These are phyloP conservation scores for Globisporangium barbulae DNA, from an alignment of 352 stramenopile species.

Conservation along the genomic window DNA sequence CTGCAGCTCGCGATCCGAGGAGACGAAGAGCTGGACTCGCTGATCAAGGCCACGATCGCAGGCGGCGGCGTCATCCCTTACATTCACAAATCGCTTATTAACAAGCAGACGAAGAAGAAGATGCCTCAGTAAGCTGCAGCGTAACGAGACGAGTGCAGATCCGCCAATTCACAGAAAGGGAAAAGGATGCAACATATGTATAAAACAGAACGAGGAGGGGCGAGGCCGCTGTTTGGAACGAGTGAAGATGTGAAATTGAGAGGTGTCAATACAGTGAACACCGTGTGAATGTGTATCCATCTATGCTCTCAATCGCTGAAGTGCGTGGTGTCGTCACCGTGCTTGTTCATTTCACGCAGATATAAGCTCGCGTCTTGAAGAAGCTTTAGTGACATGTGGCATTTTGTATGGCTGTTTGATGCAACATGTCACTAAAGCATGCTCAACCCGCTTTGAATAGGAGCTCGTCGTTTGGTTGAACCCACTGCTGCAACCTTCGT, in stretches of 20 bases:
- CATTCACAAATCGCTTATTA: constrained; percentile 99
- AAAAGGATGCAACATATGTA: constrained; percentile 14
- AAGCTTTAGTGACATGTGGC: neutral
- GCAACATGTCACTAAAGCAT: neutral
- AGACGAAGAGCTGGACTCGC: constrained; percentile 98
- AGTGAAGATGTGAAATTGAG: constrained; percentile 2
- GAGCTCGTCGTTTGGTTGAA: constrained; percentile 4
- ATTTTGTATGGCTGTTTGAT: neutral
- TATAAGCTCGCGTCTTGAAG: neutral
- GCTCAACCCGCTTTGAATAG: neutral
- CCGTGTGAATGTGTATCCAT: constrained; percentile 2
- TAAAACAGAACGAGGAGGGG: constrained; percentile 11
- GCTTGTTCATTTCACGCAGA: neutral
- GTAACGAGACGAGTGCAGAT: neutral
- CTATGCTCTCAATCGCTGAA: neutral
- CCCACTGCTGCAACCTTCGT: constrained; percentile 1
- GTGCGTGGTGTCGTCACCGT: neutral
- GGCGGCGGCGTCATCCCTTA: constrained; percentile 99
- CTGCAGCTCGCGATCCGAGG: constrained; percentile 99
- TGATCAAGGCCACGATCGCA: constrained; percentile 99
- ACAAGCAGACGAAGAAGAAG: constrained; percentile 94
- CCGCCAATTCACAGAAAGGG: neutral
- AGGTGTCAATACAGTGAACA: constrained; percentile 9
- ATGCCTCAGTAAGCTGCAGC: constrained; percentile 48
- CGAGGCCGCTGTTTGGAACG: constrained; percentile 5